These are phyloP conservation scores for Nitzschia sp. DNA, from an alignment of 108 stramenopile genomes.

Conservation along the genomic window DNA sequence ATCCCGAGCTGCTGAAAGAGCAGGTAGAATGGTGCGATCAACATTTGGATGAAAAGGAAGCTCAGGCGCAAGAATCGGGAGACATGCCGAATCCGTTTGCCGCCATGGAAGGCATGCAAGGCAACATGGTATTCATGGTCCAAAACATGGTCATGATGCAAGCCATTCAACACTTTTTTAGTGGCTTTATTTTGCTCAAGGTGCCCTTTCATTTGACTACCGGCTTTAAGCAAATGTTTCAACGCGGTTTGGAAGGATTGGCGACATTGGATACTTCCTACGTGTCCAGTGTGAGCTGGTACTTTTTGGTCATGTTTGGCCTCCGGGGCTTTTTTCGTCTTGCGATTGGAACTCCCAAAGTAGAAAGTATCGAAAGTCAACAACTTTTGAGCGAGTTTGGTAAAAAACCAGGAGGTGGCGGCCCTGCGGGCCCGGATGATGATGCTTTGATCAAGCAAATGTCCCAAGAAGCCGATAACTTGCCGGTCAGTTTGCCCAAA, in stretches of 20 bases:
- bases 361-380: conserved; percentile 60
- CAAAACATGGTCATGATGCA: conserved; percentile 99
- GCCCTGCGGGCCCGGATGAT: conserved; percentile 34
- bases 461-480: conserved; percentile 79
- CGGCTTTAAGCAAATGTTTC: conserved; percentile 98
- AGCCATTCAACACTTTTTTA: conserved; percentile 95
- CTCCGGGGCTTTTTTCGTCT: conserved; percentile 89
- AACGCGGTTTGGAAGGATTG: conserved; percentile 88
- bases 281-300: conserved; percentile 92
- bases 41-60: conserved; percentile 36
- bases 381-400: conserved; percentile 58
- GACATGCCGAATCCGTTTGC: conserved; percentile 50
- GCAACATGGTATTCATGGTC: conserved; percentile 95
- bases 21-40: conserved; percentile 47
- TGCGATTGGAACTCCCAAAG: conserved; percentile 85
- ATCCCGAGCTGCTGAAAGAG: conserved; percentile 32
- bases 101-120: conserved; percentile 71
- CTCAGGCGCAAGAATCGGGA: conserved; percentile 43
- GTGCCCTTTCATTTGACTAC: conserved; percentile 94
- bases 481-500: conserved; percentile 75
- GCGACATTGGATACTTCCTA: conserved; percentile 92
- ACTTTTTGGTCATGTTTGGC: conserved; percentile 98
- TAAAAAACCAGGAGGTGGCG: conserved; percentile 32
- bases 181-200: conserved; percentile 92
- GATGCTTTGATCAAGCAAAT: conserved; percentile 48